phyloP scores from a whole-genome alignment of 176 grass and related monocot genomes.

The Zea luxurians region DNA sequence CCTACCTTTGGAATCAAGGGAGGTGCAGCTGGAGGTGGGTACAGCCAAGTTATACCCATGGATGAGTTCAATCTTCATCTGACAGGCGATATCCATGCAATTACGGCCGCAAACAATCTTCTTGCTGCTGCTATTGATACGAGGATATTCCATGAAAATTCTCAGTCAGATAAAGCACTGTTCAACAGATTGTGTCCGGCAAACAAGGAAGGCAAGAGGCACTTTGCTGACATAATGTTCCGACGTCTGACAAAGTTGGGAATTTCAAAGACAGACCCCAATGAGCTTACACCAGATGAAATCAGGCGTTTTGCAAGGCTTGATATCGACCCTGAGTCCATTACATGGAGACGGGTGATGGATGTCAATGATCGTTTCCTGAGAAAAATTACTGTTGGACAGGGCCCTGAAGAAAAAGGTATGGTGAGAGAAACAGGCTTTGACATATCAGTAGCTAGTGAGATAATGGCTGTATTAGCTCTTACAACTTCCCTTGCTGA shows the following conservation, averaged over 20 bases:
- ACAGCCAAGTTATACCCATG: slow-evolving; percentile 99
- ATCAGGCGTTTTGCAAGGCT: slow-evolving; percentile 79
- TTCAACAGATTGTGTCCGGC: slow-evolving; percentile 88
- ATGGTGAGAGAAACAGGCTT: slow-evolving; percentile 96
- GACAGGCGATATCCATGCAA: slow-evolving; percentile 96
- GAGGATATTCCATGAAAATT: slow-evolving; percentile 83
- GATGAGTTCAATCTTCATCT: slow-evolving; percentile 99
- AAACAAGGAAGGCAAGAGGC: slow-evolving; percentile 94
- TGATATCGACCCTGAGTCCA: slow-evolving; percentile 83
- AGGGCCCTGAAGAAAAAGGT: slow-evolving; percentile 93
- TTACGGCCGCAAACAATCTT: slow-evolving; percentile 97
- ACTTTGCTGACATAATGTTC: slow-evolving; percentile 80
- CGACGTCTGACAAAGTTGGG: slow-evolving; percentile 74
- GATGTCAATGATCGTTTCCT: slow-evolving; percentile 96
- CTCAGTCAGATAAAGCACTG: slow-evolving; percentile 94
- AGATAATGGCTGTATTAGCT: slow-evolving; percentile 99
- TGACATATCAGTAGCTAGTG: slow-evolving; percentile 97
- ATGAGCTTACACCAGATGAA: slow-evolving; percentile 95
- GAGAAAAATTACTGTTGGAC: slow-evolving; percentile 88
- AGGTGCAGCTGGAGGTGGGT: slow-evolving; percentile 95
- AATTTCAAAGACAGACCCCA: slow-evolving; percentile 77
- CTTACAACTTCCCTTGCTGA: slow-evolving; percentile 88
- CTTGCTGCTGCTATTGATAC: slow-evolving; percentile 98
- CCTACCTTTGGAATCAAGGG: slow-evolving; percentile 98
- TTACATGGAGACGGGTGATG: slow-evolving; percentile 96